Evolutionary conservation across 1,284 basidiomycete genomes (phyloP).

Genomic region (Cutaneotrichosporon sp.): DNA sequence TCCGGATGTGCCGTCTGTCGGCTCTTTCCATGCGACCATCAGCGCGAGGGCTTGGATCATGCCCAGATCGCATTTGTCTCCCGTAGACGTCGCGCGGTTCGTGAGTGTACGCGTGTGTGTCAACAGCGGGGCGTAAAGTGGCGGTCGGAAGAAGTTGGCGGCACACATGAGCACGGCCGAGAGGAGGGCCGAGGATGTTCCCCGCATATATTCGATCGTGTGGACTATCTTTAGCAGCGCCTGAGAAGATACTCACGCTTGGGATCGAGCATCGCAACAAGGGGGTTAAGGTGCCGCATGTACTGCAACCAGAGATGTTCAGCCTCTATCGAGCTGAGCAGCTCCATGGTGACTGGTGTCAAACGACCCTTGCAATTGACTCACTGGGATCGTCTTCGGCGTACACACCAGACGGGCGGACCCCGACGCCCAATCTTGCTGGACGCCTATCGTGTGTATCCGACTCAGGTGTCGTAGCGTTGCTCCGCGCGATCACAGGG

Average conservation of each 20-base stretch:
- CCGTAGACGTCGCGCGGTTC: constrained; percentile 6
- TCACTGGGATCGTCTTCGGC: constrained; percentile 9
- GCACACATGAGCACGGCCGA: constrained; percentile 10
- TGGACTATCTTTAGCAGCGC: constrained; percentile 10
- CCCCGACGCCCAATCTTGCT: background rate
- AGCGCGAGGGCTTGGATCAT: constrained; percentile 15
- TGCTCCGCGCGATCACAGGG: background rate
- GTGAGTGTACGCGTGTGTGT: constrained; percentile 7
- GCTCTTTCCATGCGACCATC: constrained; percentile 15
- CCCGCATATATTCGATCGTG: constrained; percentile 11
- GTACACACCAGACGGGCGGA: background rate
- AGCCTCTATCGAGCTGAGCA: constrained; percentile 12
- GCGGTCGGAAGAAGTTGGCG: constrained; percentile 12
- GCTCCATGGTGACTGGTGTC: constrained; percentile 10
- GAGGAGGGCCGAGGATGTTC: constrained; percentile 10
- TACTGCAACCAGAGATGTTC: constrained; percentile 6
- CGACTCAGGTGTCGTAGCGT: background rate
- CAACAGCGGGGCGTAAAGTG: constrained; percentile 5
- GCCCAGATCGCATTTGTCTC: constrained; percentile 1
- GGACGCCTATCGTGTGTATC: too few relatives aligned
- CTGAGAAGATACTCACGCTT: constrained; percentile 17
- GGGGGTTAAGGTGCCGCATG: constrained; percentile 13
- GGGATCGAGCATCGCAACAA: constrained; percentile 16
- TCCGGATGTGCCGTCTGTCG: constrained; percentile 13
- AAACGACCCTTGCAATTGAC: background rate